Conservation (phyloP, 176 grass and related monocot species). For the Poa pratensis region DNA sequence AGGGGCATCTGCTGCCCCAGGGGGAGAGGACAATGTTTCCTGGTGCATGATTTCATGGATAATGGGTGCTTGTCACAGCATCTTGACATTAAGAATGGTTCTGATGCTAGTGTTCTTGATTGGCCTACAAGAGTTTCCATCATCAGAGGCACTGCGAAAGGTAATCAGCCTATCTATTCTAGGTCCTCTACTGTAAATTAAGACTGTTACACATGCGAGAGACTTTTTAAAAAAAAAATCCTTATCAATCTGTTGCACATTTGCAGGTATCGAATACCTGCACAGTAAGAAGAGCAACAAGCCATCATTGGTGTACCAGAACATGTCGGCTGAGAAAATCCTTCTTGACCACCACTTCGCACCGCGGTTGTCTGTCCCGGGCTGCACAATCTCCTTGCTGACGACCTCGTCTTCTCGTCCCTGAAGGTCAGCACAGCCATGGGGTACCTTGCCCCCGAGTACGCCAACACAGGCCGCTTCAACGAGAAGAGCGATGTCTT, state of each 20-base stretch:
- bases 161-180: slow-evolving; percentile 34
- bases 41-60: slow-evolving; percentile 83
- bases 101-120: slow-evolving; percentile 60
- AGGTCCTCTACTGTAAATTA: not conserved
- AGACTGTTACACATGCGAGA: not conserved
- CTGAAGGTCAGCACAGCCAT: slow-evolving; percentile 88
- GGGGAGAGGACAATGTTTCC: slow-evolving; percentile 81
- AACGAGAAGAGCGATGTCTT: slow-evolving; percentile 96
- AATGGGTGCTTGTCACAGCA: slow-evolving; percentile 76
- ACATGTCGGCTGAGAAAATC: slow-evolving; percentile 86
- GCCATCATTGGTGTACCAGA: slow-evolving; percentile 82
- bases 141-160: slow-evolving; percentile 85
- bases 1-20: slow-evolving; percentile 94
- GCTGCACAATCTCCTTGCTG: slow-evolving; percentile 87
- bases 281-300: slow-evolving; percentile 73
- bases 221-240: not conserved
- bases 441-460: slow-evolving; percentile 90
- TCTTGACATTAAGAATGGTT: slow-evolving; percentile 55
- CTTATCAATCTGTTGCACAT: not conserved
- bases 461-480: slow-evolving; percentile 73
- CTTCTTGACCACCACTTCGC: slow-evolving; percentile 76
- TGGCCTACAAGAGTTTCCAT: slow-evolving; percentile 88
- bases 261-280: slow-evolving; percentile 83
- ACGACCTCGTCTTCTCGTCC: slow-evolving; percentile 84
- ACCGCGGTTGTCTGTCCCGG: slow-evolving; percentile 56